Percentiles rank a stretch among this genome's conserved stretches.
These are phyloP conservation scores for Logfia minima DNA, from an alignment of 129 eudicot genomes.

Conservation along the genomic window DNA sequence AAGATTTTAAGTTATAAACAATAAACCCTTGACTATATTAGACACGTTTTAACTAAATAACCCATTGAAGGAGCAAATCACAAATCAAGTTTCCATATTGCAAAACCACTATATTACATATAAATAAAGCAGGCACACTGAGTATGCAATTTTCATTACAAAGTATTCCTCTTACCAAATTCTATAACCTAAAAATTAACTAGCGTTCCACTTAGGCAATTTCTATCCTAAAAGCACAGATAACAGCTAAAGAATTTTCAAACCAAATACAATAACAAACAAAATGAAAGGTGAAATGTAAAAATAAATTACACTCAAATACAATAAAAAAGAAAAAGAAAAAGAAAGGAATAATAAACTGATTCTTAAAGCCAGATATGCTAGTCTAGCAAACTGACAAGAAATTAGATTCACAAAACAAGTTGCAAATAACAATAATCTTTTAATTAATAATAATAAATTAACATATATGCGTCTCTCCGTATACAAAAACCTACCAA, in stretches of 20 bases:
- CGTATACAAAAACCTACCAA: constrained; percentile 17
- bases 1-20: not conserved
- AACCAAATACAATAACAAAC: not conserved
- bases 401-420: constrained; percentile 13
- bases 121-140: constrained; percentile 7
- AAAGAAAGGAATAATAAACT: constrained; percentile 12
- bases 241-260: constrained; percentile 12
- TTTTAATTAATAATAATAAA: not conserved
- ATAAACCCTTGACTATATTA: not conserved
- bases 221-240: constrained; percentile 18
- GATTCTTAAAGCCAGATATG: constrained; percentile 14
- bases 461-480: constrained; percentile 4
- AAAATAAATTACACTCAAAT: constrained; percentile 1
- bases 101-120: constrained; percentile 11
- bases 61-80: not conserved
- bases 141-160: not conserved
- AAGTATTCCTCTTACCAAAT: constrained; percentile 8
- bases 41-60: constrained; percentile 6
- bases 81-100: not conserved
- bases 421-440: constrained; percentile 21
- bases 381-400: constrained; percentile 33
- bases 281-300: not conserved
- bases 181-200: constrained; percentile 3
- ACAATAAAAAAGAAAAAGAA: not conserved
- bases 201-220: not conserved